Evolutionary conservation across 129 eudicot genomes (phyloP).

Genomic region (Flaveria bidentis): DNA sequence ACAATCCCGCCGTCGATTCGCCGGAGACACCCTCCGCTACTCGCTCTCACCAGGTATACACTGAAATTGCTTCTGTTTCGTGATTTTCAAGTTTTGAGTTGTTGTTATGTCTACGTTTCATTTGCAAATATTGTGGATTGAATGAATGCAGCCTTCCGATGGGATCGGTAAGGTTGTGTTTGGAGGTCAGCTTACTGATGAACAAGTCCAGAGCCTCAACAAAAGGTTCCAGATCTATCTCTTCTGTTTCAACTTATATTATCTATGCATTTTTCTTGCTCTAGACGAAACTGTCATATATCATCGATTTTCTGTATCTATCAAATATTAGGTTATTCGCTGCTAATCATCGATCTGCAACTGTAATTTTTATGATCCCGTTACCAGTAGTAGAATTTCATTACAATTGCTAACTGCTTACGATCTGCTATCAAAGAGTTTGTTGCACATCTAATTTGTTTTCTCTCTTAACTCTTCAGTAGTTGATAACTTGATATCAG

Average conservation of each 20-base stretch:
- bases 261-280: not conserved
- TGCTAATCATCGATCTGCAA: too few relatives aligned
- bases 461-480: not conserved
- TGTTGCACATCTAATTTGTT: conserved; percentile 18
- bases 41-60: conserved; percentile 53
- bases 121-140: not conserved
- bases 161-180: conserved; percentile 94
- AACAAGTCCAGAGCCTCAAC: conserved; percentile 80
- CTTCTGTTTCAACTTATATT: not conserved
- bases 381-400: not conserved
- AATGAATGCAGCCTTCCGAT: conserved; percentile 78
- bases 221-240: conserved; percentile 78
- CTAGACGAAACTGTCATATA: not conserved
- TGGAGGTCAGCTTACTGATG: conserved; percentile 98
- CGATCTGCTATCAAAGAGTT: too few relatives aligned
- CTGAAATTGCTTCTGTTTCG: too few relatives aligned
- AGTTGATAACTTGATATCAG: not conserved
- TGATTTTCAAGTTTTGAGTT: too few relatives aligned
- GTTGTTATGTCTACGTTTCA: too few relatives aligned
- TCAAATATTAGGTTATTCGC: too few relatives aligned
- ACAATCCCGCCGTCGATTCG: conserved; percentile 45
- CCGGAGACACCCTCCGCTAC: conserved; percentile 40
- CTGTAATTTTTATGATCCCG: not conserved
- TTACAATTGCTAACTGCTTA: not conserved
- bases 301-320: too few relatives aligned